These are phyloP conservation scores for Cantharellus cinnabarinus DNA, from an alignment of 768 basidiomycete species.

Conservation along the genomic window DNA sequence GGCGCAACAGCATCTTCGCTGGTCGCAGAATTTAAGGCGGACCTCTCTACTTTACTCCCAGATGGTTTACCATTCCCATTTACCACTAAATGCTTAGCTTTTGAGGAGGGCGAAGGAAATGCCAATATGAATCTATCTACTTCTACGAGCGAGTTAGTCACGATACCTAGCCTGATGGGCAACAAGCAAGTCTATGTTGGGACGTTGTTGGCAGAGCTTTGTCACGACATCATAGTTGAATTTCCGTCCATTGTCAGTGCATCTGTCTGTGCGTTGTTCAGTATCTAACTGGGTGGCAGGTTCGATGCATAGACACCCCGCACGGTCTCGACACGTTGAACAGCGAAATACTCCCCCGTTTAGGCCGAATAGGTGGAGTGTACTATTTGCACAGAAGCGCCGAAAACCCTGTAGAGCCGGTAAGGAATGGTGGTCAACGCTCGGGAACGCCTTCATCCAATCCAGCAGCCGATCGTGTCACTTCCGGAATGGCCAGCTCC, in stretches of 20 bases:
- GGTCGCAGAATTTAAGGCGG: conserved; percentile 43
- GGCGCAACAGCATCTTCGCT: conserved; percentile 32
- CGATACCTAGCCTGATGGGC: conserved; percentile 70
- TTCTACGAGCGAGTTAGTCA: conserved; percentile 36
- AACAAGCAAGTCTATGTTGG: conserved; percentile 78
- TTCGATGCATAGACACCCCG: conserved; percentile 60
- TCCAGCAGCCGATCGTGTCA: too few relatives aligned
- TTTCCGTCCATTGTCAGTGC: conserved; percentile 60
- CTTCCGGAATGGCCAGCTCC: not conserved
- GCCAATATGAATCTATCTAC: conserved; percentile 32
- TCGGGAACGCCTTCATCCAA: not conserved
- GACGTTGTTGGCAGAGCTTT: conserved; percentile 72
- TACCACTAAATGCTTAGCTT: conserved; percentile 66
- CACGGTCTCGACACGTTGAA: conserved; percentile 64
- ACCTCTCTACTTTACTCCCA: conserved; percentile 46
- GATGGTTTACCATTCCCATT: conserved; percentile 50
- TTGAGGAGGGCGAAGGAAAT: conserved; percentile 44
- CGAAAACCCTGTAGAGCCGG: not conserved
- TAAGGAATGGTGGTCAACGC: not conserved
- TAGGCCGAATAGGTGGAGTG: conserved; percentile 10
- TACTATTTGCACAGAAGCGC: not conserved
- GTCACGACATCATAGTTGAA: conserved; percentile 68
- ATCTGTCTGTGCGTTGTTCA: not conserved
- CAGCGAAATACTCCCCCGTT: conserved; percentile 15
- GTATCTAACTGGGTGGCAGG: conserved; percentile 22